phyloP scores from a whole-genome alignment of 345 rosid genomes.

The Microthlaspi erraticum region DNA sequence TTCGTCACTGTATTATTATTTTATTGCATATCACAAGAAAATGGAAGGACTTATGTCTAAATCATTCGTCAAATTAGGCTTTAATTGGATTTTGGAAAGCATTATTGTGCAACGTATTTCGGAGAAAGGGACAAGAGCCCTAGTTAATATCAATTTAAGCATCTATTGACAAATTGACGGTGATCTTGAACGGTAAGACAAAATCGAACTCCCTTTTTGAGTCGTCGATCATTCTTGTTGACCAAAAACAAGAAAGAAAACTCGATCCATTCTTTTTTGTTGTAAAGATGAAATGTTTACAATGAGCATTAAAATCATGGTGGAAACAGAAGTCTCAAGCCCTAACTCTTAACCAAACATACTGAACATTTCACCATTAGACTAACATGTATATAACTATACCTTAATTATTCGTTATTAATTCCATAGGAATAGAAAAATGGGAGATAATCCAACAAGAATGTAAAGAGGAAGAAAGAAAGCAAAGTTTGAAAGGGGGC shows the following conservation, averaged over 20 bases:
- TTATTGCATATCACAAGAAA: slow-evolving; percentile 31
- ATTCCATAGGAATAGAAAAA: not conserved
- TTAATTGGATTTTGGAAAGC: slow-evolving; percentile 11
- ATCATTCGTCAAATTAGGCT: slow-evolving; percentile 36
- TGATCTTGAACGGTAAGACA: slow-evolving; percentile 22
- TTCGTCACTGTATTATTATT: slow-evolving; percentile 26
- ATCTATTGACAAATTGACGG: not conserved
- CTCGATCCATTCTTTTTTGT: too few species aligned
- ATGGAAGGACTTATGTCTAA: slow-evolving; percentile 24
- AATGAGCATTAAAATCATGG: not conserved
- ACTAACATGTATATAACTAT: not conserved
- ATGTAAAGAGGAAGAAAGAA: slow-evolving; percentile 17
- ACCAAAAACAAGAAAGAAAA: not conserved
- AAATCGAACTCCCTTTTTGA: not conserved
- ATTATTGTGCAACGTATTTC: slow-evolving; percentile 27
- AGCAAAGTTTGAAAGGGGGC: slow-evolving; percentile 30
- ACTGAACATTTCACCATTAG: not conserved
- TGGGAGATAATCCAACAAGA: slow-evolving; percentile 1
- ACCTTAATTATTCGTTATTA: not conserved
- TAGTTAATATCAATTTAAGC: not conserved
- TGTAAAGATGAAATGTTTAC: not conserved
- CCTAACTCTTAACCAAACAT: not conserved
- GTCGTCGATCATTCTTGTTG: not conserved
- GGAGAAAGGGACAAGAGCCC: slow-evolving; percentile 31
- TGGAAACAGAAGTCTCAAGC: not conserved